A percentile compares a stretch with the other conserved stretches of the same genome.
Evolutionary conservation across 495 filamentous ascomycete species (phyloP).

Genomic region (Acidomyces sp.): DNA sequence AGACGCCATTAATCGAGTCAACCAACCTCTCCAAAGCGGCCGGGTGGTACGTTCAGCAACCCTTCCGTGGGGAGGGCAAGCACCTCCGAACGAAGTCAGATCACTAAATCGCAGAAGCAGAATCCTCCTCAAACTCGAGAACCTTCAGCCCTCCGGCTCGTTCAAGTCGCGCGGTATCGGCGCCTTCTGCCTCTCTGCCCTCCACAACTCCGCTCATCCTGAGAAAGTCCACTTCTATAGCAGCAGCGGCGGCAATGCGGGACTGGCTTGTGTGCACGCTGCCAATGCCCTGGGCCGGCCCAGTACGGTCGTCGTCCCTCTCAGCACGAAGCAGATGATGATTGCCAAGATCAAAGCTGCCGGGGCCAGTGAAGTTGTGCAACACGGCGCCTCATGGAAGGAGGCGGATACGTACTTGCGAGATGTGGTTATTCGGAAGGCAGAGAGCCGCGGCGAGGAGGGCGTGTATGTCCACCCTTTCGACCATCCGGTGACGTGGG

Average conservation of each 20-base stretch:
- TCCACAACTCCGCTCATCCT: conserved; percentile 27
- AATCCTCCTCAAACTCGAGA: conserved; percentile 86
- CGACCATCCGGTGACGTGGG: conserved; percentile 75
- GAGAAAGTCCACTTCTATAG: conserved; percentile 66
- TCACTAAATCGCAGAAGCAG: conserved; percentile 30
- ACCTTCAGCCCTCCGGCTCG: conserved; percentile 80
- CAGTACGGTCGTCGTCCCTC: conserved; percentile 71
- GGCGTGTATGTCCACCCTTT: conserved; percentile 88
- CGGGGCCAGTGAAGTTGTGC: conserved; percentile 58
- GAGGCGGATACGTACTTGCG: conserved; percentile 67
- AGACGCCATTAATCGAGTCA: conserved; percentile 61
- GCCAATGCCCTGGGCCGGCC: conserved; percentile 53
- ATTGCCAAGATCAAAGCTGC: conserved; percentile 54
- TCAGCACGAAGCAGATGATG: conserved; percentile 55
- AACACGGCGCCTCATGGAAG: conserved; percentile 56
- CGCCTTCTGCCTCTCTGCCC: conserved; percentile 55
- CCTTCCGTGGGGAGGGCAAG: not conserved
- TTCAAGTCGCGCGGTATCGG: conserved; percentile 92
- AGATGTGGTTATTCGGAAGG: conserved; percentile 41
- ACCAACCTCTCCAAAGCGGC: conserved; percentile 53
- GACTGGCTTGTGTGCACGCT: conserved; percentile 76
- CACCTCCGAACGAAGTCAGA: conserved; percentile 2
- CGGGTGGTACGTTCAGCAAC: conserved; percentile 44
- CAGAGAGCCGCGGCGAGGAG: conserved; percentile 22
- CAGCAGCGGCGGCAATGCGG: conserved; percentile 81